Base-by-base conservation (phyloP, 495 filamentous ascomycete genomes). In the Penicillium mononematosum region DNA sequence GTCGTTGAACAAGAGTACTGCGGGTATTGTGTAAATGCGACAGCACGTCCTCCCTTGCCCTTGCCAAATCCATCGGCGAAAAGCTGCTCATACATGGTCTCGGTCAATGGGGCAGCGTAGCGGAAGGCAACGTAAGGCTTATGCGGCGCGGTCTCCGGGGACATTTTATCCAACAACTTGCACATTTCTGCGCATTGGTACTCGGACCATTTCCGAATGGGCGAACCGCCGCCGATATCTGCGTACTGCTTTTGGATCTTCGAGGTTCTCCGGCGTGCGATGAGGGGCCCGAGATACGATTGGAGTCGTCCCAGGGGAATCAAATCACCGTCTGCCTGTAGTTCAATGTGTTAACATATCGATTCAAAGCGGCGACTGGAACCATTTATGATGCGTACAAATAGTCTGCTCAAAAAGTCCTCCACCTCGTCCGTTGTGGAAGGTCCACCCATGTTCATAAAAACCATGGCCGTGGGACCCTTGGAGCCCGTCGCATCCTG, bases 1-100 rank as follows among this genome's bases (percentile, higher is more conserved):
- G 95, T 99, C 7, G 95, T 99, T 24, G 91, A 96, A 74, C 95
- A 99, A n/a, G 89, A 94, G 70, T 99, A 99, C 69, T 99, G 95
- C 20, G 95, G 95, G 63, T 99, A 99, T 70, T 99, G 95, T 4
- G 94, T 96, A 71, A 98, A 99, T 2, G 95, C 95, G 7, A 99
- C 90, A 5, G 95, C 95, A 50, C 95, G 84, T 1, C 92, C 92
- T 12, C 91, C 91, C 57, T 85, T 89, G 2, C 91, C 92, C 25
- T 83, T 82, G 36, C 90, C 90, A 63, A 99, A 92, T 0, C 95
- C 95, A 73, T 99, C 95, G 24, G 81, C 85, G 43, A 97, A 71
- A 56, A 99, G 70, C 58, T 83, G 78, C 25, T 80, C 77, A 67
- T 98, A 98, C 83, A 89, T 95, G 48, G 93, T 86, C 73, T 98